phyloP scores from a whole-genome alignment of 106 monocot species.

The Amphibolis antarctica region DNA sequence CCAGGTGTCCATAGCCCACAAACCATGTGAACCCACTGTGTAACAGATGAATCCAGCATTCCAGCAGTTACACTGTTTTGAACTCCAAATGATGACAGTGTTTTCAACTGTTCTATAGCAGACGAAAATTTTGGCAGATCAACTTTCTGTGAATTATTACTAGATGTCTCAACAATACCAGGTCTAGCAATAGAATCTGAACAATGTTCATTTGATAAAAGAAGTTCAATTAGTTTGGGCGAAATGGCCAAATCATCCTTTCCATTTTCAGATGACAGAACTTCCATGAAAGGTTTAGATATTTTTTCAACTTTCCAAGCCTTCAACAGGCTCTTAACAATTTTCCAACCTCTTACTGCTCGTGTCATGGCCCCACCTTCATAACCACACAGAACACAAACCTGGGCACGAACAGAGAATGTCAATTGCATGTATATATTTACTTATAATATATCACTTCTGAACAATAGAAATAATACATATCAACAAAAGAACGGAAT shows the following conservation, averaged over 20 bases:
- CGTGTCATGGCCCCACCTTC: conserved; percentile 88
- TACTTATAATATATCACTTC: too few relatives aligned
- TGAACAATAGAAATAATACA: too few relatives aligned
- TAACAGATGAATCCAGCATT: conserved; percentile 32
- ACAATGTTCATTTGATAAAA: conserved; percentile 17
- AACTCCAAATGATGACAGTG: conserved; percentile 1
- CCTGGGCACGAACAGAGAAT: conserved; percentile 23
- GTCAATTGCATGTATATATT: too few relatives aligned
- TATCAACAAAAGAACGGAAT: too few relatives aligned
- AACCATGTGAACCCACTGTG: conserved; percentile 93
- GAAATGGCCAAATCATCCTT: background rate
- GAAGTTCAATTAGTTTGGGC: conserved; percentile 2
- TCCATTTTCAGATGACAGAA: conserved; percentile 7
- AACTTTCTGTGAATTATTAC: background rate
- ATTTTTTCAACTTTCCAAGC: conserved; percentile 29
- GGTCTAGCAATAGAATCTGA: conserved; percentile 9
- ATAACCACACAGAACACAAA: conserved; percentile 91
- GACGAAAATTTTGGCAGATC: conserved; percentile 3
- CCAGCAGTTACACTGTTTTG: conserved; percentile 39
- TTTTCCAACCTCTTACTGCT: conserved; percentile 44
- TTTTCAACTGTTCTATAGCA: background rate
- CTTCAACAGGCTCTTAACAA: conserved; percentile 59
- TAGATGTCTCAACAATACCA: conserved; percentile 1
- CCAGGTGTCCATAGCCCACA: conserved; percentile 97
- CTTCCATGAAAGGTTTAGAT: conserved; percentile 5